Evolutionary conservation across 768 basidiomycete genomes (phyloP).

Genomic region (Russula griseocarnosa): DNA sequence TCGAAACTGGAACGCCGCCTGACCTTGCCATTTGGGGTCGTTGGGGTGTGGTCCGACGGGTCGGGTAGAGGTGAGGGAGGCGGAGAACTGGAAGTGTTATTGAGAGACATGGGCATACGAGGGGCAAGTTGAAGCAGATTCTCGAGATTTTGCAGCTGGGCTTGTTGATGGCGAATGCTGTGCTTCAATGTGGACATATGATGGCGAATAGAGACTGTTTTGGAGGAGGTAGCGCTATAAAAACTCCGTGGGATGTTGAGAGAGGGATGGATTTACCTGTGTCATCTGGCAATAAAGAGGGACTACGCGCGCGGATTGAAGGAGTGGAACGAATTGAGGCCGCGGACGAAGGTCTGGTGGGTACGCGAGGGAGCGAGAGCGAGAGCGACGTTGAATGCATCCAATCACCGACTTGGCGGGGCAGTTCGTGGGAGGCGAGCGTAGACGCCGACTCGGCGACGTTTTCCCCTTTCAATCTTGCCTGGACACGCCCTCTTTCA

Average conservation of each 20-base stretch:
- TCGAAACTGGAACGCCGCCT: conserved; percentile 70
- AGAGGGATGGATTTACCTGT: conserved; percentile 14
- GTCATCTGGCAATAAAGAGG: conserved; percentile 26
- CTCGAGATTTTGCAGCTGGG: conserved; percentile 68
- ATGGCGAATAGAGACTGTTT: conserved; percentile 65
- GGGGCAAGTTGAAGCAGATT: conserved; percentile 63
- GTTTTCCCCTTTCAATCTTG: background rate
- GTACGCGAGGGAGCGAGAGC: conserved; percentile 7
- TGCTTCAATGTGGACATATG: conserved; percentile 82
- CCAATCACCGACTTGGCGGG: background rate
- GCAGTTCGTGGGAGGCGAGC: background rate
- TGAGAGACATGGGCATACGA: conserved; percentile 55
- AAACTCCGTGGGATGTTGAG: background rate
- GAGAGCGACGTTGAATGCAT: conserved; percentile 8
- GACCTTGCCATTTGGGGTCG: conserved; percentile 38
- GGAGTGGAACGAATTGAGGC: conserved; percentile 19
- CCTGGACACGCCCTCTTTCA: background rate
- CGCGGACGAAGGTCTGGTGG: conserved; percentile 21
- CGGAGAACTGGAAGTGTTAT: conserved; percentile 38
- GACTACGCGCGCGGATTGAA: conserved; percentile 22
- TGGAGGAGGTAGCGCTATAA: no score
- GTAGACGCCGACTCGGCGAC: background rate
- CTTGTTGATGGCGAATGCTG: conserved; percentile 79
- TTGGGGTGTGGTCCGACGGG: conserved; percentile 32
- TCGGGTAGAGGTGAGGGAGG: conserved; percentile 36